phyloP scores from a whole-genome alignment of 495 filamentous ascomycete genomes.

The Haplographium delicatum region DNA sequence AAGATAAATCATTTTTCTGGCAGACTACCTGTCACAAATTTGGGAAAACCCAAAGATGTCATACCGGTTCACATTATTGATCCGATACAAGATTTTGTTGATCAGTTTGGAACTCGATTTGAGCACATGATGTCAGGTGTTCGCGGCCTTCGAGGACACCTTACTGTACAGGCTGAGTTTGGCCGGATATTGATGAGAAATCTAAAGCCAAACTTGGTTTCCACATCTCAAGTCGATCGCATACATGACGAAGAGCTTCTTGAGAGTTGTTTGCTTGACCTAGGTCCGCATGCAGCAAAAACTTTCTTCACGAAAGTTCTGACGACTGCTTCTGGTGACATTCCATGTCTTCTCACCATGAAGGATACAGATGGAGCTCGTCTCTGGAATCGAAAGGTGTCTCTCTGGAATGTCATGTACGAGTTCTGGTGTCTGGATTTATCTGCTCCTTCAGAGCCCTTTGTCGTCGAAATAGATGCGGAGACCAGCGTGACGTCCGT shows the following conservation, averaged over 20 bases:
- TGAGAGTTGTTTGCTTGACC: slow-evolving; percentile 20
- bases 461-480: slow-evolving; percentile 47
- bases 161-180: slow-evolving; percentile 36
- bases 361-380: slow-evolving; percentile 15
- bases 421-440: slow-evolving; percentile 34
- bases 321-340: slow-evolving; percentile 31
- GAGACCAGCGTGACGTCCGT: slow-evolving; percentile 26
- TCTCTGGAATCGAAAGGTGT: slow-evolving; percentile 9
- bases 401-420: slow-evolving; percentile 34
- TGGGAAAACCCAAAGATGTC: background rate
- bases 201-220: slow-evolving; percentile 18
- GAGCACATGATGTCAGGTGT: slow-evolving; percentile 22
- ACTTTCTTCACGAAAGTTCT: slow-evolving; percentile 38
- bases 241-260: slow-evolving; percentile 1
- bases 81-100: slow-evolving; percentile 13
- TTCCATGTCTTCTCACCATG: slow-evolving; percentile 30
- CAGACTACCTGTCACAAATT: slow-evolving; percentile 12
- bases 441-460: slow-evolving; percentile 18
- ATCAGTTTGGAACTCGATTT: slow-evolving; percentile 9
- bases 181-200: slow-evolving; percentile 34
- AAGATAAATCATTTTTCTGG: slow-evolving; percentile 5
- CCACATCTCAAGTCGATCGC: slow-evolving; percentile 5
- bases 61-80: slow-evolving; percentile 1
- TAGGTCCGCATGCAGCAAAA: slow-evolving; percentile 13
- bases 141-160: slow-evolving; percentile 28